Base-by-base conservation (phyloP, 495 filamentous ascomycete species). In the Thozetella sp. region DNA sequence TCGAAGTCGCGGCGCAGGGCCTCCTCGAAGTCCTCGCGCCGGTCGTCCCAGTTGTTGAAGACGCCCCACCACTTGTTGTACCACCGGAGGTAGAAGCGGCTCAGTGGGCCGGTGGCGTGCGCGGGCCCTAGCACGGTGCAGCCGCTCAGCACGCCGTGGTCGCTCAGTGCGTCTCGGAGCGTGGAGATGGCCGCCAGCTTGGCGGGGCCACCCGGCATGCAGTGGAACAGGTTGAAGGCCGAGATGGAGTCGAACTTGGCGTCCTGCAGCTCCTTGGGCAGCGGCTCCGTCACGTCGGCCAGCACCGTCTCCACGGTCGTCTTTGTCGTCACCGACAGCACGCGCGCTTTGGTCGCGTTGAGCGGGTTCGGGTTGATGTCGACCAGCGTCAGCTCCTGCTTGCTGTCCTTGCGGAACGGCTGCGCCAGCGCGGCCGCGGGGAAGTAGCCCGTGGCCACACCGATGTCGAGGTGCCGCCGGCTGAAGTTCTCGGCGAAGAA, bases 151-250 rank as follows among this genome's bases (percentile, higher is more conserved):
- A 71, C 67, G 0, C 76, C 75, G n/a, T 64, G 68, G 2, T 69
- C 67, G 50, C n/a, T 30, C 54, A 19, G 77, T 67, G 2, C 65
- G 55, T 15, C 9, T 20, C 15, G 40, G 56, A 40, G 74, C 72
- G 15, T 43, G 34, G 15, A 19, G 25, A 22, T 45, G 53, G 48
- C 64, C 30, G 4, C 20, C 10, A 55, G 40, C 45, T 70, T 37
- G 30, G 30, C 64, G 15, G 64, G 54, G 0, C 57, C 43, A 0
- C 64, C 66, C 0, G 74, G 72, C 2, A 80, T 40, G 56, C 76
- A 77, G 53, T 80, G 76, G 2, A 80, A 46, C 1, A 78, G 34
- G 55, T 75, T 75, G 59, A 76, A 78, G 57, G 73, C 65, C 34
- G 70, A 74, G 25, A 80, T 64, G 0, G 71, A 72, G 54, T 74